Evolutionary conservation across 2,329 filamentous ascomycete species (phyloP).

Genomic region (Claviceps fusiformis): DNA sequence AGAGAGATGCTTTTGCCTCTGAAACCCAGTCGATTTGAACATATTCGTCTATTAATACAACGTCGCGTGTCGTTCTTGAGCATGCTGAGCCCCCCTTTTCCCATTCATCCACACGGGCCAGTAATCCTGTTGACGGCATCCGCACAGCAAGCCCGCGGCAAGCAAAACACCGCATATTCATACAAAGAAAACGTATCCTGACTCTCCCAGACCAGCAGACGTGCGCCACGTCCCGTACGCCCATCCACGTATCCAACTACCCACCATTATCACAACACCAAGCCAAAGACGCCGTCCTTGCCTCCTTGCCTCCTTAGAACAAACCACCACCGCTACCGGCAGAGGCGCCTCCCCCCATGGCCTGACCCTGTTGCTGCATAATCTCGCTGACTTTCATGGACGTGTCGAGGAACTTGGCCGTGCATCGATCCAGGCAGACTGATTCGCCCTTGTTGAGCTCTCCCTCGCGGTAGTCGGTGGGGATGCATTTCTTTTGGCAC

Average conservation of each 20-base stretch:
- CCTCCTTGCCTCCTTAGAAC: conserved; percentile 12
- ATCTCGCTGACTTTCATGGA: conserved; percentile 96
- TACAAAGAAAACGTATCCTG: neutral
- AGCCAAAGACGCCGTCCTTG: too few species aligned
- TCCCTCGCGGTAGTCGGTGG: conserved; percentile 80
- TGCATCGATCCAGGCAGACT: conserved; percentile 95
- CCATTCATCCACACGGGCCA: too few species aligned
- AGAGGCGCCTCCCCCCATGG: conserved; percentile 35
- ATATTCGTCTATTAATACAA: neutral
- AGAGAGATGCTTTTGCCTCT: neutral
- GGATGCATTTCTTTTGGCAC: conserved; percentile 90
- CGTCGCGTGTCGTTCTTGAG: neutral
- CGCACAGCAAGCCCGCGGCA: neutral
- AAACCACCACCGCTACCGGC: conserved; percentile 21
- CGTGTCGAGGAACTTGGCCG: conserved; percentile 96
- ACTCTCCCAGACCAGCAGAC: too few species aligned
- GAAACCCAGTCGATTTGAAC: neutral
- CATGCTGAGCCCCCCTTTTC: neutral
- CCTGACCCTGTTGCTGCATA: conserved; percentile 76
- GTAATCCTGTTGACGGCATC: too few species aligned
- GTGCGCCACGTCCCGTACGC: neutral
- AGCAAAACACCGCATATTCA: neutral
- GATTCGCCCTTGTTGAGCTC: conserved; percentile 98
- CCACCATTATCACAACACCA: neutral
- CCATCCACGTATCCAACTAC: neutral